Base-by-base conservation (phyloP, 768 basidiomycete genomes). In the Amanita rimosa region DNA sequence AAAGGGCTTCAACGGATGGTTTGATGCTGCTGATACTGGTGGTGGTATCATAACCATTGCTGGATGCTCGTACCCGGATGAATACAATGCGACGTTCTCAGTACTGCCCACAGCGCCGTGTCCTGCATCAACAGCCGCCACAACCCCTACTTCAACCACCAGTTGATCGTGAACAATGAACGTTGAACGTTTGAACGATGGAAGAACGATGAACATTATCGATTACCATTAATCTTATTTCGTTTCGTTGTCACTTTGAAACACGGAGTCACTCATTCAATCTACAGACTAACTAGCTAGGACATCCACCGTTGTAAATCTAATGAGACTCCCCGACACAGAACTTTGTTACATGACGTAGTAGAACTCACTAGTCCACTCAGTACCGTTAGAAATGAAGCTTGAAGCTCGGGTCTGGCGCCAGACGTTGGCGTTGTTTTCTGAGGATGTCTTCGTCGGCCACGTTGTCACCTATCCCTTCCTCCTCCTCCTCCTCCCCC, bases 51-150 rank as follows among this genome's bases (percentile, higher is more conserved):
- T 61, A 5, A 56, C 65, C 2, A 67, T 75, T 3, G 55, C 64
- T 2, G 73, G 71, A 10, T 81, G 78, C 60, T 34, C 61, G 3
- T 78, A 77, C 60, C 73, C 70, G 4, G 60, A 73, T 57, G 61
- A 57, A 31, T 63, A 61, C 44, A 48, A 51, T 37, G 60, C 54
- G 2, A 52, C 50, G 2, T 63, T 58, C 24, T 47, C 51, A 16
- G 52, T 57, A 1, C 37, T 55, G 5, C 64, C 64, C 16, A 56
- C 58, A 14, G 58, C 61, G 26, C 53, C 55, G 22, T 65, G 64
- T 51, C 6, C 16, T 21, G 35, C 53, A 26, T 29, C 51, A 7
- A 13, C 24, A 11, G 16, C 8, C 21, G 21, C 35, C 14, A 19
- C 44, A 9, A 31, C 33, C 8, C 4, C 24, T 0, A 16, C 35